Conservation (phyloP, 2,329 filamentous ascomycete species). For the Madurella mycetomatis region DNA sequence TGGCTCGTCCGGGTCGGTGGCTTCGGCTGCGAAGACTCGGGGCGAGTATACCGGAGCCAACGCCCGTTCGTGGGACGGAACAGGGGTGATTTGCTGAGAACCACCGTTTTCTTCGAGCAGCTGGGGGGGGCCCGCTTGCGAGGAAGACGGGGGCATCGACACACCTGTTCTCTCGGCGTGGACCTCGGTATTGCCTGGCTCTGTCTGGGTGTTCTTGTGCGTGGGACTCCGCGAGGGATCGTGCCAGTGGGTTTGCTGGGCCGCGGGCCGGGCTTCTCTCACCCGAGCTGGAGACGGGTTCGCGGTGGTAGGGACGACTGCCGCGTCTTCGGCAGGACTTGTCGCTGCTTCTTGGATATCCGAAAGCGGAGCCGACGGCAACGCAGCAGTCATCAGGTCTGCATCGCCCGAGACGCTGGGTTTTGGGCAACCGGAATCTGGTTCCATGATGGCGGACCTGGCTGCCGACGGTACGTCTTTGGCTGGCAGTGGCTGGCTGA, state of each 20-base stretch:
- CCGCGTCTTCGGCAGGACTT: not conserved
- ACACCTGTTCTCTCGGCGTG: constrained; percentile 57
- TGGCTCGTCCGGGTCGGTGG: constrained; percentile 34
- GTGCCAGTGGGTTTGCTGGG: constrained; percentile 28
- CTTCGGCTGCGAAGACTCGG: constrained; percentile 33
- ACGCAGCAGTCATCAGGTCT: not conserved
- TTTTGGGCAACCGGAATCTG: not conserved
- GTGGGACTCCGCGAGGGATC: constrained; percentile 41
- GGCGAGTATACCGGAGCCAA: constrained; percentile 8
- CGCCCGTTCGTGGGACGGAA: not conserved
- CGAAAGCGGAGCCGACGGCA: not conserved
- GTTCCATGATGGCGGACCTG: not conserved
- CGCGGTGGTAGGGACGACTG: not conserved
- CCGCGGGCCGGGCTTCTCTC: not conserved
- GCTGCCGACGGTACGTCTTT: too few species aligned
- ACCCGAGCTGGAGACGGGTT: not conserved
- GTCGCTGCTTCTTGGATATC: not conserved
- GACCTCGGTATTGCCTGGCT: constrained; percentile 54
- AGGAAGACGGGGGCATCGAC: constrained; percentile 57
- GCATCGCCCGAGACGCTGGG: not conserved
- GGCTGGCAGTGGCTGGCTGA: too few species aligned
- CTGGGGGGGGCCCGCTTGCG: constrained; percentile 34
- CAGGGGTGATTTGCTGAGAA: not conserved
- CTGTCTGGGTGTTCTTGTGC: constrained; percentile 56
- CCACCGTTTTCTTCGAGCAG: constrained; percentile 37